phyloP scores from a whole-genome alignment of 202 grass and related monocot genomes.

The Miscanthus sacchariflorus region DNA sequence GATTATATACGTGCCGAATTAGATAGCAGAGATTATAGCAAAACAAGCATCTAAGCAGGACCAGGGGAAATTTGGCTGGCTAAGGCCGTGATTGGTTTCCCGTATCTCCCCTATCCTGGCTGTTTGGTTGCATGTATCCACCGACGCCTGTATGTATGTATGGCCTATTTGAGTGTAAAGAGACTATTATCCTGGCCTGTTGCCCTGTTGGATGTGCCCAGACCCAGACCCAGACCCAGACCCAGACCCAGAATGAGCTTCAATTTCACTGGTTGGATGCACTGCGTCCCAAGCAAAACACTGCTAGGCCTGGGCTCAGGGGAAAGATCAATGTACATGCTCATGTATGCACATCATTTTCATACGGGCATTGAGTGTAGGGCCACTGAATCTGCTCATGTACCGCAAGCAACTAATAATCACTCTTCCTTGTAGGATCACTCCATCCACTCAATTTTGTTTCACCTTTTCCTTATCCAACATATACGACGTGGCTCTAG shows the following conservation, averaged over 20 bases:
- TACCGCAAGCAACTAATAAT: background rate
- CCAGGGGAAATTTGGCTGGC: background rate
- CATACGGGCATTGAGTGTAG: background rate
- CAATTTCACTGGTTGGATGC: background rate
- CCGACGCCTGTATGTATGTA: background rate
- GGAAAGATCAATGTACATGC: background rate
- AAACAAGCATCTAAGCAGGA: background rate
- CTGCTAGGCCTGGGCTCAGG: background rate
- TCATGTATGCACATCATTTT: background rate
- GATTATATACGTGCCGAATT: background rate
- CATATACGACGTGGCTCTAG: background rate
- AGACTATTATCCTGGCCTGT: background rate
- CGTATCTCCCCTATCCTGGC: background rate
- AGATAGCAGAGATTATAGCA: background rate
- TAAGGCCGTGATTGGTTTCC: background rate
- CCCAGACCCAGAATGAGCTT: background rate
- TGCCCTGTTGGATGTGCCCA: background rate
- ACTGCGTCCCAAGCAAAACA: background rate
- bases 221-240: background rate
- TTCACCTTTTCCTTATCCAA: background rate
- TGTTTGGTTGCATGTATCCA: background rate
- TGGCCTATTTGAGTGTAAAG: no score
- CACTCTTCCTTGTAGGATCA: background rate
- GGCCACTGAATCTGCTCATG: background rate
- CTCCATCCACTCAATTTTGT: background rate